These are phyloP conservation scores for Saposhnikovia divaricata DNA, from an alignment of 129 eudicot genomes.

Conservation along the genomic window DNA sequence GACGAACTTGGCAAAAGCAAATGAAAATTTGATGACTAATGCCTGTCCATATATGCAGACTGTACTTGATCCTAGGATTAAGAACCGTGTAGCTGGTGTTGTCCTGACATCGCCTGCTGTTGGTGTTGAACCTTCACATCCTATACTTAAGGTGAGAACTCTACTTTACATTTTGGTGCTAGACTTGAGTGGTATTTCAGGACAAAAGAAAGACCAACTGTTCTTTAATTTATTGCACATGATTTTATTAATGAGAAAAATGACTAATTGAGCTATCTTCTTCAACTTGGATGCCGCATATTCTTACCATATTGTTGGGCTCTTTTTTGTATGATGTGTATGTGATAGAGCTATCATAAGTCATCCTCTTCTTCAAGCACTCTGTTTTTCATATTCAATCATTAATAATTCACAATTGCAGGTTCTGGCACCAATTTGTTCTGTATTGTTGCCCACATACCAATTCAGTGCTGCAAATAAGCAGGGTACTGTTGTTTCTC, in stretches of 20 bases:
- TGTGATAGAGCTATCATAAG: neutral
- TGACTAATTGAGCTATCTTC: neutral
- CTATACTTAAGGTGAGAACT: slow-evolving; percentile 48
- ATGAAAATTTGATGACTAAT: neutral
- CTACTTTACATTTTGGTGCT: neutral
- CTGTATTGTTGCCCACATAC: slow-evolving; percentile 65
- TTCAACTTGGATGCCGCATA: neutral
- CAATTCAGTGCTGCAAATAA: slow-evolving; percentile 89
- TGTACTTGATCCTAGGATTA: slow-evolving; percentile 62
- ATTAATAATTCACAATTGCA: slow-evolving; percentile 1
- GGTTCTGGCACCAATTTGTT: slow-evolving; percentile 69
- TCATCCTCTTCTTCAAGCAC: neutral
- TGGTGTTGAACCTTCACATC: slow-evolving; percentile 86
- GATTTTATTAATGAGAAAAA: neutral
- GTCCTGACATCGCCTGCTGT: slow-evolving; percentile 88
- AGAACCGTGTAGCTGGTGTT: slow-evolving; percentile 47
- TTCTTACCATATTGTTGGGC: neutral
- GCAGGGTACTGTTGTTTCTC: slow-evolving; percentile 51
- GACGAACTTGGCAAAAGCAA: too few relatives aligned
- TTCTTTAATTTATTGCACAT: neutral
- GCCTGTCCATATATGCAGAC: slow-evolving; percentile 34
- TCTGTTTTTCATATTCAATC: neutral
- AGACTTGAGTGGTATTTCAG: neutral
- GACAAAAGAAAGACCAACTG: neutral
- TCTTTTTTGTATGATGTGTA: neutral